Base-by-base conservation (phyloP, 257 asterid genomes). In the Eustoma russellianum region DNA sequence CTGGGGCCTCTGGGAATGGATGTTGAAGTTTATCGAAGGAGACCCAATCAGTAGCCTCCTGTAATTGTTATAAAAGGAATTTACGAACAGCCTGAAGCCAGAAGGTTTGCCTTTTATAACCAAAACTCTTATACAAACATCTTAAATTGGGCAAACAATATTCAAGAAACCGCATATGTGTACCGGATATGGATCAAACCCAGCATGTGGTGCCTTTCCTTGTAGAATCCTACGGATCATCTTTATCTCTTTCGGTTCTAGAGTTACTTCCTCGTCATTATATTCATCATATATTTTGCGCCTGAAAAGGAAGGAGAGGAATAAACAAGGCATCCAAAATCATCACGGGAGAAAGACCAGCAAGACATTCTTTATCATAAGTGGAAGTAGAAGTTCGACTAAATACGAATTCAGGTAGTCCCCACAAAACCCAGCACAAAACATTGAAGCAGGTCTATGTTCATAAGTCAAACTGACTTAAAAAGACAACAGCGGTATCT, bases 121-220 rank as follows among this genome's bases (percentile, higher is more conserved):
- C 11, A 30, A 10, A 35, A 54, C 40, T 40, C 43, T 38, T 2
- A 1, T 14, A 11, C 17, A 17, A 7, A 17, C n/a, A 13, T 53
- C 33, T 24, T 30, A 38, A 38, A 24, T 33, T 19, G 38, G 40
- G 13, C 28, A 50, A 28, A 28, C 7, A 40, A 40, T 16, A n/a
- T 11, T 9, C 13, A 13, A 24, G 9, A 50, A 30, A 47, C 33
- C 7, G 13, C 11, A 17, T 38, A 38, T 7, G 7, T 38, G 12
- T 38, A 91, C 98, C 72, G 92, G 85, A 68, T 77, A 53, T 45
- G 98, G 98, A 70, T 88, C 94, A 48, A 92, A 92, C 50, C 83
- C 97, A 51, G 86, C 79, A 79, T 88, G 88, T 41, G 97, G 98
- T 57, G 98, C 98, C 77, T 82, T 79, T 45, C 94, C 92, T 68